Percentiles rank a stretch among this genome's conserved stretches.
These are phyloP conservation scores for Aegilops speltoides DNA, from an alignment of 176 grass and related monocot genomes.

Conservation along the genomic window DNA sequence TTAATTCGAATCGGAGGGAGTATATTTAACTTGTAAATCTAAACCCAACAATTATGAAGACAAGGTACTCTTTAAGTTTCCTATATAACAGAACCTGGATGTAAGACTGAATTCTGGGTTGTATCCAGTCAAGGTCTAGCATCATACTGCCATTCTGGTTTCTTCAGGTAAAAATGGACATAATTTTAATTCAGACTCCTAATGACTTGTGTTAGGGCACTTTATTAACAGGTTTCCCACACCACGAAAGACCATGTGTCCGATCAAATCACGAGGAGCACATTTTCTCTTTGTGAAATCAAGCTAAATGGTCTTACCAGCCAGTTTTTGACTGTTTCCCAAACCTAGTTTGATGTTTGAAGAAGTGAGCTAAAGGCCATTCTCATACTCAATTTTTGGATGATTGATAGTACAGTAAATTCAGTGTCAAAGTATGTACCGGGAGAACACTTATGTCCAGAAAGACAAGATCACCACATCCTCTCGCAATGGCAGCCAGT, in stretches of 20 bases:
- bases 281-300: not conserved
- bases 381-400: not conserved
- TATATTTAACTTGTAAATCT: not conserved
- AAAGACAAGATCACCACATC: slow-evolving; percentile 69
- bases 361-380: not conserved
- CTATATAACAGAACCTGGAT: not conserved
- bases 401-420: not conserved
- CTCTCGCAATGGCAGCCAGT: slow-evolving; percentile 66
- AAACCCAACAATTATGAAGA: not conserved
- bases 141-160: not conserved
- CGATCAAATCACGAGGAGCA: not conserved
- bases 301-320: not conserved
- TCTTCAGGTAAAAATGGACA: not conserved
- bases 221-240: not conserved
- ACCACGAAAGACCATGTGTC: not conserved
- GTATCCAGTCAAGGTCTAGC: not conserved
- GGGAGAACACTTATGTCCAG: slow-evolving; percentile 75
- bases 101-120: not conserved
- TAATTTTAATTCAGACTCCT: not conserved
- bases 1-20: too few species aligned
- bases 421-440: slow-evolving; percentile 40
- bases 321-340: not conserved
- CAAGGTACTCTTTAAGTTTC: not conserved
- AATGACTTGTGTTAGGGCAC: not conserved
- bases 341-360: not conserved